Evolutionary conservation across 2,329 filamentous ascomycete species (phyloP), one percentile per base, ranked within the genome.

Genomic region (Pestalotiopsis sp.): DNA sequence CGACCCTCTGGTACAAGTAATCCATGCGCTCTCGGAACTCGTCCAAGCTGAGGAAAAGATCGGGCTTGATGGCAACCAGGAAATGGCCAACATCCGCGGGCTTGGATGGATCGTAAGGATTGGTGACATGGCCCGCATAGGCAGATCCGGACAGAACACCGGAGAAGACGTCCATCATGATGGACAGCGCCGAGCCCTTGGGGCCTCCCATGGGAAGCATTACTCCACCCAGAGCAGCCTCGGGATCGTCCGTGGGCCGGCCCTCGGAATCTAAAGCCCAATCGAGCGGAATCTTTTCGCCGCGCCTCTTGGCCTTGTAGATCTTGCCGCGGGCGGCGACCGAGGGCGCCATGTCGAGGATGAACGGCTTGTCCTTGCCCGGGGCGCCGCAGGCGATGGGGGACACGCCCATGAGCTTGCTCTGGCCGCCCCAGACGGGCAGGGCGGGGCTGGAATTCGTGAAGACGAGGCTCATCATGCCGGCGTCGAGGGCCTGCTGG

Each of bases 161-260:
- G 0, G 92, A 94, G 76, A 96, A 95, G 2, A 97, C 91, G 76
- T 96, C 93, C 93, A 96, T 96, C 92, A 94, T 95, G 67, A 96
- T 88, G 0, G 92, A 83, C 55, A 96, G 78, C 0, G 87, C 93
- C 2, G 91, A 93, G 0, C 93, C 93, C 78, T 96, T 96, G 0
- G 93, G 92, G 0, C 93, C 93, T 2, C 93, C 93, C 91, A 96
- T 94, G 0, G 93, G 93, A 23, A 95, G 81, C 93, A 96, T 95
- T 3, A 95, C 92, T 1, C 93, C 93, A 41, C 89, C 87, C 11
- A 96, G 81, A 0, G 93, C 93, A 23, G 84, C 85, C 1, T 84
- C 87, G 0, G 93, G 92, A 73, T 96, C 92, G 67, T 92, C 88
- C 0, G 92, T 94, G n/a, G 81, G 84, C 13, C 83, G 82, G 0